Conservation (phyloP, 1,284 basidiomycete species). For the Ustilago crameri region DNA sequence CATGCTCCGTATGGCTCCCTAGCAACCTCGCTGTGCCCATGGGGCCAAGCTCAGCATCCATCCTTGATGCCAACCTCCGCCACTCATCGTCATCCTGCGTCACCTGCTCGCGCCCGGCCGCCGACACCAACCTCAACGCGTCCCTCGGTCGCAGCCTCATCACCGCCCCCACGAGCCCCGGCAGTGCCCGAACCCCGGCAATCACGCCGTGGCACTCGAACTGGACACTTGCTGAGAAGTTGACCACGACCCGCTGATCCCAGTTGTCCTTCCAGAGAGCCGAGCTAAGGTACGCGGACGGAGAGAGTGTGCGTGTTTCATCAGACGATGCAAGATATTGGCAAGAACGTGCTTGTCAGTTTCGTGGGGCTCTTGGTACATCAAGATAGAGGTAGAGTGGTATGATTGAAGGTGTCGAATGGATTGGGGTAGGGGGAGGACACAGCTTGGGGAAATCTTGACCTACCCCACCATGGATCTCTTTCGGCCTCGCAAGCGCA, state of each 20-base stretch:
- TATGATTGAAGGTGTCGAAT: background rate
- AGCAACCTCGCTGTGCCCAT: slow-evolving; percentile 30
- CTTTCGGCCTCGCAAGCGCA: slow-evolving; percentile 65
- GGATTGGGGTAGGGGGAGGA: background rate
- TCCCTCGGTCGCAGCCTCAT: slow-evolving; percentile 13
- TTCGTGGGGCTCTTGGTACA: slow-evolving; percentile 1
- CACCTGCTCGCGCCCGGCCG: background rate
- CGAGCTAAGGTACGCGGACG: slow-evolving; percentile 9
- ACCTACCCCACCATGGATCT: slow-evolving; percentile 66
- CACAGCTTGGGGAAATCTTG: slow-evolving; percentile 4
- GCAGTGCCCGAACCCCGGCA: slow-evolving; percentile 9
- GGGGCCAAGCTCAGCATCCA: slow-evolving; percentile 38
- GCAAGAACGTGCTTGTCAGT: slow-evolving; percentile 29
- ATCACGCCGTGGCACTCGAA: slow-evolving; percentile 22
- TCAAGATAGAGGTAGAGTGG: background rate
- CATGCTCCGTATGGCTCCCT: slow-evolving; percentile 26
- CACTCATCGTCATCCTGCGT: slow-evolving; percentile 10
- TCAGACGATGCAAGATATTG: slow-evolving; percentile 1
- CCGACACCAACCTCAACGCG: slow-evolving; percentile 4
- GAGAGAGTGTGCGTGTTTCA: background rate
- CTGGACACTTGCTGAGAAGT: slow-evolving; percentile 20
- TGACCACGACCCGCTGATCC: slow-evolving; percentile 28
- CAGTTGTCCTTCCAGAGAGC: slow-evolving; percentile 35
- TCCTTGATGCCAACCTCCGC: slow-evolving; percentile 27
- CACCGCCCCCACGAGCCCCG: slow-evolving; percentile 5